Percentiles rank a stretch among this genome's conserved stretches.
Evolutionary conservation across 2,329 filamentous ascomycete genomes (phyloP).

Genomic region (Microascus cirrosus): DNA sequence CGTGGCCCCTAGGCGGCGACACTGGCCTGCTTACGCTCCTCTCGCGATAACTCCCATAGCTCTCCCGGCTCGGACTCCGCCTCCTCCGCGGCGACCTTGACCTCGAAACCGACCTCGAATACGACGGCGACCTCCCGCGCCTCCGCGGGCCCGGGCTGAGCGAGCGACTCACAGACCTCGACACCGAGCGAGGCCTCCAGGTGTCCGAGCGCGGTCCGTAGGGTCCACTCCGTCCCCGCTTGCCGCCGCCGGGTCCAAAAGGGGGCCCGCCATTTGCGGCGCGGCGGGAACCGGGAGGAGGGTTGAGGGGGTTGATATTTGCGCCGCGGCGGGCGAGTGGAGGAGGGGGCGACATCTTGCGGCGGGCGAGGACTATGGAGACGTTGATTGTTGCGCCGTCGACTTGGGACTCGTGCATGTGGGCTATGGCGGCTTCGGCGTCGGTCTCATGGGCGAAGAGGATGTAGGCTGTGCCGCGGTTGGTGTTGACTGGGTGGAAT

Average conservation of each 20-base stretch:
- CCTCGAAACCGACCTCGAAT: slow-evolving; percentile 33
- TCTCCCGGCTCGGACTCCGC: slow-evolving; percentile 14
- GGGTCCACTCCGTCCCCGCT: slow-evolving; percentile 20
- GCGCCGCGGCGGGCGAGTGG: slow-evolving; percentile 56
- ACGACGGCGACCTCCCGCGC: slow-evolving; percentile 33
- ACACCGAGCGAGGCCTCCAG: slow-evolving; percentile 51
- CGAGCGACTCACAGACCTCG: slow-evolving; percentile 32
- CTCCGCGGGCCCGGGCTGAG: slow-evolving; percentile 14
- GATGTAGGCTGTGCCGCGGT: slow-evolving; percentile 89
- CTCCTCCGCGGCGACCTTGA: slow-evolving; percentile 14
- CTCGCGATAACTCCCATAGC: background rate
- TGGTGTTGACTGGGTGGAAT: slow-evolving; percentile 61
- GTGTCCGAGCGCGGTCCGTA: slow-evolving; percentile 38
- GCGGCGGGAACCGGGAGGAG: slow-evolving; percentile 19
- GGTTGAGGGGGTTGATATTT: slow-evolving; percentile 44
- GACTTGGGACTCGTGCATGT: slow-evolving; percentile 96
- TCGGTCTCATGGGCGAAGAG: slow-evolving; percentile 66
- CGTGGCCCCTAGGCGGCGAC: background rate
- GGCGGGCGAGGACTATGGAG: slow-evolving; percentile 75
- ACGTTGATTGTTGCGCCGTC: slow-evolving; percentile 77
- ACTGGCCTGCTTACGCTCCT: background rate
- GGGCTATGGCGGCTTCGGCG: slow-evolving; percentile 79
- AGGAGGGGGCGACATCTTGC: slow-evolving; percentile 72
- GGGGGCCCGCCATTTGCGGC: slow-evolving; percentile 14
- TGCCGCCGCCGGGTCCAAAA: slow-evolving; percentile 20